Evolutionary conservation across 495 filamentous ascomycete species (phyloP).

Genomic region (Penicillium chermesinum): DNA sequence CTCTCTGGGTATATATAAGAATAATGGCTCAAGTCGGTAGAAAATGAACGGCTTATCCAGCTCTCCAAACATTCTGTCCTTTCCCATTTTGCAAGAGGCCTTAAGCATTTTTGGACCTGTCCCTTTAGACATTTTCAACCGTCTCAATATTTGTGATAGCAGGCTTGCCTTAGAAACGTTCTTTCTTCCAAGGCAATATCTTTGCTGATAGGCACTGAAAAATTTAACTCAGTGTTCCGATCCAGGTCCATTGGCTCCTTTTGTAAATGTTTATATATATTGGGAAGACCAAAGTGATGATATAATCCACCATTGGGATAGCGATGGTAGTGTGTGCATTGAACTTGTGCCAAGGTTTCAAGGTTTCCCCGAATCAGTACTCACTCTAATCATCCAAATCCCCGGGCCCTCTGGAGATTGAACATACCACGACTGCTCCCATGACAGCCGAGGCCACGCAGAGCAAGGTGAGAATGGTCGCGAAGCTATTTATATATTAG

Average conservation of each 20-base stretch:
- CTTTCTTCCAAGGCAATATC: conserved; percentile 14
- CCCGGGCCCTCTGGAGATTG: neutral
- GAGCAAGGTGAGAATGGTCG: conserved; percentile 64
- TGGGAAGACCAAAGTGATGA: conserved; percentile 41
- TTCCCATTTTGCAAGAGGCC: neutral
- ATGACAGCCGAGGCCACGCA: conserved; percentile 66
- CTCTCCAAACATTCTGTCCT: neutral
- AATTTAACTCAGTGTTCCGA: conserved; percentile 35
- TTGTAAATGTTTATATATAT: conserved; percentile 46
- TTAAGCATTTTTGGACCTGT: neutral
- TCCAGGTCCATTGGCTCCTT: conserved; percentile 42
- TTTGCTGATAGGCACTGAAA: conserved; percentile 11
- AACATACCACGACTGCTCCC: conserved; percentile 29
- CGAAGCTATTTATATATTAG: no score
- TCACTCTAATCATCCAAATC: neutral
- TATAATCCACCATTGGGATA: conserved; percentile 38
- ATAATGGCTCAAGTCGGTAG: neutral
- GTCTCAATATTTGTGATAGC: conserved; percentile 6
- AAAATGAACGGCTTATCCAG: neutral
- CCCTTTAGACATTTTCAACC: neutral
- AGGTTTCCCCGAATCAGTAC: neutral
- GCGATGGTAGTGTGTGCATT: conserved; percentile 35
- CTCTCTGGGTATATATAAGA: neutral
- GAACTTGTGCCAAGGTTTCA: conserved; percentile 2
- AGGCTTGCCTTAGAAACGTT: conserved; percentile 10